These are phyloP conservation scores for Solanum pinnatisectum DNA, from an alignment of 257 asterid genomes.

Conservation along the genomic window DNA sequence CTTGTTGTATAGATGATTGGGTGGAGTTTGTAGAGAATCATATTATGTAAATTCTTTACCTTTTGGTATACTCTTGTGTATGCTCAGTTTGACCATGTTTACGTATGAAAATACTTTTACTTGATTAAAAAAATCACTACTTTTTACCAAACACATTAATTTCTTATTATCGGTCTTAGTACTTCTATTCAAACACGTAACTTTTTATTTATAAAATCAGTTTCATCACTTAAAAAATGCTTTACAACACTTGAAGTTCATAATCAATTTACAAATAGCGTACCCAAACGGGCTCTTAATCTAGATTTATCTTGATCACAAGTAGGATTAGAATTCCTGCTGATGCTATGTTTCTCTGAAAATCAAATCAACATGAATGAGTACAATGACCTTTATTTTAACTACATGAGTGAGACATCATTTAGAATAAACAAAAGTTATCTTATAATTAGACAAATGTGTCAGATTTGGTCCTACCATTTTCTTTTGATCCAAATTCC, in stretches of 20 bases:
- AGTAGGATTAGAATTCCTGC: not conserved
- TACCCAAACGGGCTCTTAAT: not conserved
- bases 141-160: not conserved
- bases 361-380: not conserved
- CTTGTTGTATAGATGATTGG: too few species aligned
- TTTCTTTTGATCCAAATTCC: not conserved
- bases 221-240: not conserved
- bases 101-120: not conserved
- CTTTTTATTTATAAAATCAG: not conserved
- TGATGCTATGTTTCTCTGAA: not conserved
- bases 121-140: not conserved
- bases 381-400: not conserved
- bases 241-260: not conserved
- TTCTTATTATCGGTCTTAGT: not conserved
- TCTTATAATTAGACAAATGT: not conserved
- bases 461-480: not conserved
- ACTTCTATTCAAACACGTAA: not conserved
- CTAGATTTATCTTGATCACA: not conserved
- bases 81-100: not conserved
- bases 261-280: not conserved
- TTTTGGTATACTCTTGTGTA: not conserved
- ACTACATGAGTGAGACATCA: not conserved
- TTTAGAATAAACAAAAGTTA: not conserved
- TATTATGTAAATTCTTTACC: too few species aligned
- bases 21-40: too few species aligned